phyloP scores from a whole-genome alignment of 768 basidiomycete species.

The Suillus sp. region DNA sequence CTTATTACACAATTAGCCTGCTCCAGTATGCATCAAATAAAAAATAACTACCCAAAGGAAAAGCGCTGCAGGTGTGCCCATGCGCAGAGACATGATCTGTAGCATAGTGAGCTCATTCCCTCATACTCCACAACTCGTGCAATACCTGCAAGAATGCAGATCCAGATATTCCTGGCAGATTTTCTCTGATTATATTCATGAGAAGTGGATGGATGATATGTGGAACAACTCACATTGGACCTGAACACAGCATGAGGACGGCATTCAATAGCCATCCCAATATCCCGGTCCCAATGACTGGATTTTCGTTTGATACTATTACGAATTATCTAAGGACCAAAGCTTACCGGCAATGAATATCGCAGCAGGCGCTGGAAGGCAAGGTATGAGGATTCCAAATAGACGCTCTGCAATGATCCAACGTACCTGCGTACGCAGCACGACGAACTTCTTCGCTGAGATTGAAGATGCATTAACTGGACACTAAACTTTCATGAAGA shows the following conservation, averaged over 20 bases:
- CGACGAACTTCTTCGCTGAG: conserved; percentile 76
- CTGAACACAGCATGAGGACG: conserved; percentile 82
- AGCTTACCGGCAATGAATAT: conserved; percentile 56
- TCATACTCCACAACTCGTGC: conserved; percentile 14
- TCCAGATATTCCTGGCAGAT: conserved; percentile 69
- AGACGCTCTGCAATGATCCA: conserved; percentile 29
- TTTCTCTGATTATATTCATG: conserved; percentile 40
- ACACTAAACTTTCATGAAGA: conserved; percentile 2
- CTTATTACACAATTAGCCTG: conserved; percentile 32
- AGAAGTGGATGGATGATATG: background rate
- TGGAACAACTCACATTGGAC: conserved; percentile 55
- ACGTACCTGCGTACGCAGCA: conserved; percentile 72
- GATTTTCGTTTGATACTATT: conserved; percentile 3
- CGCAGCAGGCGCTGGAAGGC: conserved; percentile 49
- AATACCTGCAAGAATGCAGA: conserved; percentile 70
- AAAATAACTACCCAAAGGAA: conserved; percentile 65
- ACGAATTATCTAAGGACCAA: background rate
- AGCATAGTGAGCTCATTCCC: conserved; percentile 9
- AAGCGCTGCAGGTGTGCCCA: conserved; percentile 76
- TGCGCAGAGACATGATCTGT: conserved; percentile 75
- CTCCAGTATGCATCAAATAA: background rate
- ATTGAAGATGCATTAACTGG: background rate
- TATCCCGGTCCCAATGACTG: conserved; percentile 73
- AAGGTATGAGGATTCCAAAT: background rate
- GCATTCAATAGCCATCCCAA: conserved; percentile 90